A percentile compares a stretch with the other conserved stretches of the same genome.
phyloP scores from a whole-genome alignment of 1,284 basidiomycete genomes.

The Melampsora americana region DNA sequence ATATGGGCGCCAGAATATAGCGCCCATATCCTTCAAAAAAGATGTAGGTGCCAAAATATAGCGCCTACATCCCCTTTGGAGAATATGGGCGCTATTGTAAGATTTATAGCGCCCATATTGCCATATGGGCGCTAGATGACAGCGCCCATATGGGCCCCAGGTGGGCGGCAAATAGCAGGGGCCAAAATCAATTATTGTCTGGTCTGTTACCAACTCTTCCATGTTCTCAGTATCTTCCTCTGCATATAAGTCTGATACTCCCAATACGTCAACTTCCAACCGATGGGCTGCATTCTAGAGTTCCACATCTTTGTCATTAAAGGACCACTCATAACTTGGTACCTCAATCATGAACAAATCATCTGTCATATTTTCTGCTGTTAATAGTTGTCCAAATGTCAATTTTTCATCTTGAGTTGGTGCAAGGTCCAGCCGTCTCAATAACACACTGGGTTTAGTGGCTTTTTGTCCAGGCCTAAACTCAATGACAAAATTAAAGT shows the following conservation, averaged over 20 bases:
- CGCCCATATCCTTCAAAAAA: no score
- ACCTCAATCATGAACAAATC: neutral
- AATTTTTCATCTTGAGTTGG: neutral
- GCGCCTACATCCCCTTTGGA: no score
- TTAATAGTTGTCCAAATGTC: neutral
- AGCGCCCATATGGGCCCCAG: no score
- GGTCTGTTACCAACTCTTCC: no score
- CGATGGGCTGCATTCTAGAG: neutral
- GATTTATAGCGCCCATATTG: no score
- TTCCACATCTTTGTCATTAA: neutral
- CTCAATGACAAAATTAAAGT: neutral
- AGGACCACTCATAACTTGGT: neutral
- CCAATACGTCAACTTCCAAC: neutral
- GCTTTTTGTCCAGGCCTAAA: neutral
- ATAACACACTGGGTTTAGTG: neutral
- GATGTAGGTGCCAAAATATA: no score
- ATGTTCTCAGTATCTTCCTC: neutral
- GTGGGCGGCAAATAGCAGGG: no score
- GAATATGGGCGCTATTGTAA: no score
- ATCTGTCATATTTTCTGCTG: neutral
- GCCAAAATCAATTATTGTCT: no score
- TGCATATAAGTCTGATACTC: no score
- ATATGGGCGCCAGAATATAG: no score
- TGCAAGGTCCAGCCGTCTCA: neutral
- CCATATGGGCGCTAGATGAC: no score